Percentiles rank a stretch among this genome's conserved stretches.
These are phyloP conservation scores for Heritiera littoralis DNA, from an alignment of 345 rosid species.

Conservation along the genomic window DNA sequence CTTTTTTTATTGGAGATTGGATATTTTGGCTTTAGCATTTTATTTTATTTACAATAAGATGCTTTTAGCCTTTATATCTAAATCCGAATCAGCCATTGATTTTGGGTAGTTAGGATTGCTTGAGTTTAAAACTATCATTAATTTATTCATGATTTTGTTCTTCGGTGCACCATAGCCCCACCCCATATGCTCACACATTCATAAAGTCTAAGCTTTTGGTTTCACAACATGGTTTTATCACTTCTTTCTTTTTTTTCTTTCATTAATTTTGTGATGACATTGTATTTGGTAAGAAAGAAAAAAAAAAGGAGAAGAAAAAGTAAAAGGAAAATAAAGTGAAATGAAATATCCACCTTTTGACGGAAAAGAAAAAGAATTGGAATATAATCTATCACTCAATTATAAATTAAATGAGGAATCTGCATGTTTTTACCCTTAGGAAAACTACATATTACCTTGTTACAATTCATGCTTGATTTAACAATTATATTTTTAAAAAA, in stretches of 20 bases:
- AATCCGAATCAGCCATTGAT: background rate
- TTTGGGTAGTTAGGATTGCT: constrained; percentile 1
- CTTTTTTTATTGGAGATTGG: background rate
- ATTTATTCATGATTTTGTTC: background rate
- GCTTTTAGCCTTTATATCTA: background rate
- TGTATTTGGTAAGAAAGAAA: no score
- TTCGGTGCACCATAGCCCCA: background rate
- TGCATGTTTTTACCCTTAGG: no score
- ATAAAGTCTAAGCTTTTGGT: background rate
- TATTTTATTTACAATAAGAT: background rate
- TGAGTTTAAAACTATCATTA: background rate
- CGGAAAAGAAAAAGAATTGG: background rate
- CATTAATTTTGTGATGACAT: no score
- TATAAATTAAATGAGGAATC: no score
- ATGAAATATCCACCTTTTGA: background rate
- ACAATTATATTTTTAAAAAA: no score
- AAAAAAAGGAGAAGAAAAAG: background rate
- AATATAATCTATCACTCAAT: no score
- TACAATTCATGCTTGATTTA: background rate
- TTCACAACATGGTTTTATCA: background rate
- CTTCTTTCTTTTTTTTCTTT: background rate
- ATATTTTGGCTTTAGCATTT: background rate
- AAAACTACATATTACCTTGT: no score
- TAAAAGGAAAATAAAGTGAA: background rate
- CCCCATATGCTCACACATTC: background rate